phyloP scores from a whole-genome alignment of 345 rosid genomes.

The Hevea brasiliensis region DNA sequence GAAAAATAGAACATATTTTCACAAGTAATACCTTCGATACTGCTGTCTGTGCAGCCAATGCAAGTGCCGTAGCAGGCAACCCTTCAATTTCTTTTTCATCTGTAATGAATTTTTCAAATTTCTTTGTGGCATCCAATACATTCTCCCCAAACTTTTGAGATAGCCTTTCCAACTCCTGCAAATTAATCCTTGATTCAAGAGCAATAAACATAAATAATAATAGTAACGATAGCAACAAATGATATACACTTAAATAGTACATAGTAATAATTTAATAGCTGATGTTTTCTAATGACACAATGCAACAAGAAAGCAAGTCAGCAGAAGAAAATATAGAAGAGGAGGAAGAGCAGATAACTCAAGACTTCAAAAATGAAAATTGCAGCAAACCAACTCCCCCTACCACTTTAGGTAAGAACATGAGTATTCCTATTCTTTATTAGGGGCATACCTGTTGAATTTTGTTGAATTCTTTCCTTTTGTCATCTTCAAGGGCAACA shows the following conservation, averaged over 20 bases:
- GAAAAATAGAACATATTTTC: background rate
- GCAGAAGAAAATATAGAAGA: background rate
- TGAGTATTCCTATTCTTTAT: background rate
- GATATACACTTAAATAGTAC: background rate
- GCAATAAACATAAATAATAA: background rate
- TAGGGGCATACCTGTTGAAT: conserved; percentile 71
- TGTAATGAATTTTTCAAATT: conserved; percentile 74
- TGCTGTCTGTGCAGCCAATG: conserved; percentile 86
- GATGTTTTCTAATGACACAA: background rate
- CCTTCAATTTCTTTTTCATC: conserved; percentile 88
- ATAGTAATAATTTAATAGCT: background rate
- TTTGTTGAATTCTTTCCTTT: conserved; percentile 80
- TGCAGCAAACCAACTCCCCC: background rate
- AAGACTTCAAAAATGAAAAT: background rate
- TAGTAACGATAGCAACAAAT: too few relatives aligned
- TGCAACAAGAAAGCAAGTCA: background rate
- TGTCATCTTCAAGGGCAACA: conserved; percentile 83
- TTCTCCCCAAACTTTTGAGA: conserved; percentile 83
- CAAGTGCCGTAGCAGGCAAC: conserved; percentile 86
- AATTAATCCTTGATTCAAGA: conserved; percentile 10
- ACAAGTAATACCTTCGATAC: conserved; percentile 63
- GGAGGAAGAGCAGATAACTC: background rate
- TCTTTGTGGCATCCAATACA: conserved; percentile 89
- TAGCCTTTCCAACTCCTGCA: conserved; percentile 75
- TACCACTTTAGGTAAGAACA: background rate